Evolutionary conservation across 805 yeast species (phyloP), one percentile per base, ranked within the genome.

Genomic region (Naumovozyma baii): DNA sequence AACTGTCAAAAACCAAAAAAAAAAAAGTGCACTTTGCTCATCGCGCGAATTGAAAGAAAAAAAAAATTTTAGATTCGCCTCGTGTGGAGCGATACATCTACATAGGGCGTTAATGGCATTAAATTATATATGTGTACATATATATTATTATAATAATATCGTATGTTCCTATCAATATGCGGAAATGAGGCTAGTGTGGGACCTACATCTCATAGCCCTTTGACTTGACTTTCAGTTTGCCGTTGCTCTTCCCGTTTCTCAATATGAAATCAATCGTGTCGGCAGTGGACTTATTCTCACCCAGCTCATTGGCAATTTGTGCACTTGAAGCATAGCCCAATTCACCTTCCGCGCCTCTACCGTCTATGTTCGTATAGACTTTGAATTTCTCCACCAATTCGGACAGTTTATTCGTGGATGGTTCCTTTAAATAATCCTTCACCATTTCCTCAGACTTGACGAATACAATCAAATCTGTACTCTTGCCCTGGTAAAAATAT

Each of bases 261-360:
- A 84, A 52, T 37, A 86, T 81, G 37, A 61, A 55, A 40, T 71
- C 70, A 40, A 85, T 70, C n/a, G 73, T 69, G 19, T 74, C 79
- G 39, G 80, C 84, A 3, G 59, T 52, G 31, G 63, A 66, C 36
- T 69, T 63, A 8, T 47, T 54, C 18, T 72, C 65, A 20, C 87
- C 90, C 48, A 86, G 85, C 52, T 84, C 92, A 46, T 72, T 72
- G 37, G 69, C 70, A 31, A 85, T 56, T 43, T 78, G 82, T 15
- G 67, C 64, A 40, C 74, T 72, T 5, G 90, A 80, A 2, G 90
- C 94, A 51, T 74, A 78, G 38, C 80, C 83, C 18, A 82, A 56
- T 7, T 71, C 69, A 41, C 95, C 95, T 50, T 76, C 83, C 3
- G 76, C 64, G 25, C 94, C 95, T 31, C 64, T 64, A 34, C 83